These are phyloP conservation scores for Rubus parviflorus DNA, from an alignment of 306 rosid genomes.

Conservation along the genomic window DNA sequence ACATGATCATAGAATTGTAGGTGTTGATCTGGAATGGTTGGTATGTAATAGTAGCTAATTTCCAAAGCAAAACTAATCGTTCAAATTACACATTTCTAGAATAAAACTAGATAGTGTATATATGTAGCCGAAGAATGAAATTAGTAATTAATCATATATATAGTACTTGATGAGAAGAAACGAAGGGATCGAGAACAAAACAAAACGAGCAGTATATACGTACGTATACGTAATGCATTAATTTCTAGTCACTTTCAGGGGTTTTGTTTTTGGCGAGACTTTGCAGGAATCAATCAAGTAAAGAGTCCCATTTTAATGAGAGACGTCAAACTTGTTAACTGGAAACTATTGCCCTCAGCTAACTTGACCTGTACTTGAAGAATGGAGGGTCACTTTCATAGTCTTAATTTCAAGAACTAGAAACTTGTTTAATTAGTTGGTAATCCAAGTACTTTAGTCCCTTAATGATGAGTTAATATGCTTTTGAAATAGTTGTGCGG, in stretches of 20 bases:
- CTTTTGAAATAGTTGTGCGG: neutral
- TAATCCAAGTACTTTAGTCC: neutral
- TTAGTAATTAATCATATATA: too few species aligned
- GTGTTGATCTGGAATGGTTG: constrained; percentile 8
- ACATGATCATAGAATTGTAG: neutral
- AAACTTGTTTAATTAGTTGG: neutral
- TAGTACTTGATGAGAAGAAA: neutral
- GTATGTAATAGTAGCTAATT: neutral
- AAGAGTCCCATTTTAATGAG: neutral
- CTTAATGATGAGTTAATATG: neutral
- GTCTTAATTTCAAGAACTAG: neutral
- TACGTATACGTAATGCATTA: neutral
- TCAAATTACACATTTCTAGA: neutral
- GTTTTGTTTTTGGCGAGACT: neutral
- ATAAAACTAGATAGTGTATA: too few species aligned
- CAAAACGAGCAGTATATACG: too few species aligned
- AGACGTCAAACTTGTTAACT: neutral
- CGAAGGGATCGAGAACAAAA: neutral
- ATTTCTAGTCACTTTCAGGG: neutral
- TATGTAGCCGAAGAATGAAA: too few species aligned
- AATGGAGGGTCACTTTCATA: constrained; percentile 3
- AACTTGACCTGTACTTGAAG: neutral
- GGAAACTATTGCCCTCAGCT: neutral
- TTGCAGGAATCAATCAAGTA: neutral
- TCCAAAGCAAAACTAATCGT: neutral